Evolutionary conservation across 2,329 filamentous ascomycete genomes (phyloP).

Genomic region (Aspergillus tubingensis): DNA sequence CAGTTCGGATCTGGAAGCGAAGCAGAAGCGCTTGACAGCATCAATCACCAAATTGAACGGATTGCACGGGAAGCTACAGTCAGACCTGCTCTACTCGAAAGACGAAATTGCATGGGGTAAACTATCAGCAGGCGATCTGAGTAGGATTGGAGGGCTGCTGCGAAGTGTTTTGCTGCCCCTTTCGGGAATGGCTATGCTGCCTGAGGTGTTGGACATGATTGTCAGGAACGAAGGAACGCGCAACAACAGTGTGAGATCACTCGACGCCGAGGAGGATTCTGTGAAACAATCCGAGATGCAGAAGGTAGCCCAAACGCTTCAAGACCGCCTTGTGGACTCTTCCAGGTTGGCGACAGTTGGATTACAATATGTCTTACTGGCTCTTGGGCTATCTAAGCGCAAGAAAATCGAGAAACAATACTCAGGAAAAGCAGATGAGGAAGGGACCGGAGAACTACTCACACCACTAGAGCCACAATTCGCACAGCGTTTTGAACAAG

Average conservation of each 20-base stretch:
- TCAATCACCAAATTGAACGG: constrained; percentile 51
- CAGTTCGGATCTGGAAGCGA: constrained; percentile 17
- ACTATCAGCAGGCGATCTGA: constrained; percentile 65
- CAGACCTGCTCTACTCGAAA: constrained; percentile 70
- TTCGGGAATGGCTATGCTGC: constrained; percentile 66
- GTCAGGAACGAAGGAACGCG: constrained; percentile 25
- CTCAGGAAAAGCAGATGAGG: constrained; percentile 46
- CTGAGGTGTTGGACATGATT: constrained; percentile 62
- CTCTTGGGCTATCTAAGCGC: constrained; percentile 47
- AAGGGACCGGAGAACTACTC: constrained; percentile 53
- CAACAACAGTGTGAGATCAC: constrained; percentile 10
- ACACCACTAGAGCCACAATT: constrained; percentile 62
- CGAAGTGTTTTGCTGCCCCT: constrained; percentile 65
- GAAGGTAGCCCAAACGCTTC: constrained; percentile 30
- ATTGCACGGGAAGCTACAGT: constrained; percentile 64
- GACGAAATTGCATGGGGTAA: constrained; percentile 72
- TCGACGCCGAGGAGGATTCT: constrained; percentile 14
- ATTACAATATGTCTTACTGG: constrained; percentile 61
- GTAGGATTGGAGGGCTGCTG: constrained; percentile 59
- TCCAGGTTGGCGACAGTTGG: constrained; percentile 60
- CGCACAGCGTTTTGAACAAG: constrained; percentile 52
- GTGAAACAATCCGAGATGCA: constrained; percentile 22
- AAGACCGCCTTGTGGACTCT: constrained; percentile 59
- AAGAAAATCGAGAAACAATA: constrained; percentile 34
- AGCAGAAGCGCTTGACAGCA: constrained; percentile 30